Evolutionary conservation across 305 asterid genomes (phyloP).

Genomic region (Caryopteris hybrid): DNA sequence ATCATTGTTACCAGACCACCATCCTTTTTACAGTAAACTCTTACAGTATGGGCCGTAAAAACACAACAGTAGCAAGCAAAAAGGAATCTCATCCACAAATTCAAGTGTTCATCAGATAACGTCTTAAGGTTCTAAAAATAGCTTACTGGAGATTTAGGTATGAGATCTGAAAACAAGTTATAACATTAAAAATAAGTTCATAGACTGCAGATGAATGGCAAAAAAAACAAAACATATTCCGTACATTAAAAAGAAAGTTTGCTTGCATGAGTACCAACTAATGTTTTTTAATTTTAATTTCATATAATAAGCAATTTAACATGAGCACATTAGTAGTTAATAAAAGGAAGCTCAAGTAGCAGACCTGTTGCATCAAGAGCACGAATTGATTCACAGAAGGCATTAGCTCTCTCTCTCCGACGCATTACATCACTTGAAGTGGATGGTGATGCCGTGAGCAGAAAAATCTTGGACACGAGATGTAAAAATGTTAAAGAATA

Average conservation of each 20-base stretch:
- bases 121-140: neutral
- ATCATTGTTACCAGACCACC: neutral
- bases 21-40: neutral
- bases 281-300: too few relatives aligned
- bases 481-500: slow-evolving; percentile 66
- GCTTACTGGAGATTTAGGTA: neutral
- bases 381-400: slow-evolving; percentile 93
- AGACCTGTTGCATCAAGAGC: slow-evolving; percentile 98
- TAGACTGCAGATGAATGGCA: neutral
- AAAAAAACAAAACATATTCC: neutral
- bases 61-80: too few relatives aligned
- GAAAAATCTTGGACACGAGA: slow-evolving; percentile 90
- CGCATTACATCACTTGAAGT: slow-evolving; percentile 69
- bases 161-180: neutral
- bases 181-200: neutral
- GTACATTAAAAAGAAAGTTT: neutral
- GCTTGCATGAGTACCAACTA: too few relatives aligned
- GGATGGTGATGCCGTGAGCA: slow-evolving; percentile 60
- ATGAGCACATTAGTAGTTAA: slow-evolving; percentile 1
- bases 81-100: neutral
- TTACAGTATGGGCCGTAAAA: neutral
- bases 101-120: neutral
- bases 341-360: slow-evolving; percentile 16
- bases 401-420: slow-evolving; percentile 81
- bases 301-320: too few relatives aligned